Percentiles rank a stretch among this genome's conserved stretches.
Evolutionary conservation across 176 grass and related monocot species (phyloP).

Genomic region (Elymus sibiricus): DNA sequence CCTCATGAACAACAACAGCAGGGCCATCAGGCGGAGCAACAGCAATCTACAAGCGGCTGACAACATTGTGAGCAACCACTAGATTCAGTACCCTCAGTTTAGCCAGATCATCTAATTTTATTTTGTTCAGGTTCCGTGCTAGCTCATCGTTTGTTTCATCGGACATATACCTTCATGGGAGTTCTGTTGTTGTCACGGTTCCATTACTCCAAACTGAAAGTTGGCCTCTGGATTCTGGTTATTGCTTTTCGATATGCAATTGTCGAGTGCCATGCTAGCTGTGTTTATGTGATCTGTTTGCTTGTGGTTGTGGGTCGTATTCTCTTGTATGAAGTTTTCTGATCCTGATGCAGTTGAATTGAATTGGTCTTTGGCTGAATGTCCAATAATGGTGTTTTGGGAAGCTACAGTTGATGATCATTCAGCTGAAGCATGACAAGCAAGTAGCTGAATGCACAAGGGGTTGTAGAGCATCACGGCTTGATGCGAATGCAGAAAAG

Average conservation of each 20-base stretch:
- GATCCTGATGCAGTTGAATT: not conserved
- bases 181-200: not conserved
- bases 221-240: not conserved
- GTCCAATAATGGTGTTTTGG: not conserved
- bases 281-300: too few relatives aligned
- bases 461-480: too few relatives aligned
- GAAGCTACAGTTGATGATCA: not conserved
- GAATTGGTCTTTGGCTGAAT: not conserved
- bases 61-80: too few relatives aligned
- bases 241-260: not conserved
- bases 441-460: too few relatives aligned
- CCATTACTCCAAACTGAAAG: not conserved
- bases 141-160: not conserved
- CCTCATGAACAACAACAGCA: too few relatives aligned
- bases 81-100: slow-evolving; percentile 21
- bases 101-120: not conserved
- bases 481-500: too few relatives aligned
- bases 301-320: too few relatives aligned
- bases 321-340: not conserved
- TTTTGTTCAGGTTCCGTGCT: not conserved
- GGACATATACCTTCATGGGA: not conserved
- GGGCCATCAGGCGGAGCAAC: too few relatives aligned
- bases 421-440: too few relatives aligned
- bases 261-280: not conserved
- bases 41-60: too few relatives aligned